Evolutionary conservation across 2,329 filamentous ascomycete genomes (phyloP).

Genomic region (Xylariales sp.): DNA sequence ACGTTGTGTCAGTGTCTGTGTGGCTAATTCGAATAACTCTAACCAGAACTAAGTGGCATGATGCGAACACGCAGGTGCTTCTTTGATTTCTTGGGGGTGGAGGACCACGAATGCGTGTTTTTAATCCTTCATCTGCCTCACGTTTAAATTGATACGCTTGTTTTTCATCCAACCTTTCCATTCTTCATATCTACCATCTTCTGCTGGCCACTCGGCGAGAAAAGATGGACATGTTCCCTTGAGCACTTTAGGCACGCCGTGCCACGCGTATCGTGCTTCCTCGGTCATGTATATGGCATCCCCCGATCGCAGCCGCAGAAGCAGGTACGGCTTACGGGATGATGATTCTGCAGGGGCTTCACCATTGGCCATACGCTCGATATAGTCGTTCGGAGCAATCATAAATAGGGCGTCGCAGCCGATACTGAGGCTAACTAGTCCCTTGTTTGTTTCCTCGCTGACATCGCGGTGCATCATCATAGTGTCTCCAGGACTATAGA

Average conservation of each 20-base stretch:
- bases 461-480: conserved; percentile 93
- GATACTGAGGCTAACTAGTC: conserved; percentile 79
- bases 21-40: too few species aligned
- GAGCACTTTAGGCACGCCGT: conserved; percentile 86
- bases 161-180: conserved; percentile 87
- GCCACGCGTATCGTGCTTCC: conserved; percentile 83
- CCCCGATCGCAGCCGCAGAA: conserved; percentile 72
- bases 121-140: conserved; percentile 65
- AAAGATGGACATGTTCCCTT: conserved; percentile 72
- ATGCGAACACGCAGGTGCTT: too few species aligned
- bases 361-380: conserved; percentile 15
- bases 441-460: conserved; percentile 74
- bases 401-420: conserved; percentile 91
- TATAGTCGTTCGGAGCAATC: conserved; percentile 58
- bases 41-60: too few species aligned
- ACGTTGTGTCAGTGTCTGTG: too few species aligned
- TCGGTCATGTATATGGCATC: conserved; percentile 89
- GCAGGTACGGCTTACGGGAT: conserved; percentile 45
- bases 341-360: conserved; percentile 14
- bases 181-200: conserved; percentile 49
- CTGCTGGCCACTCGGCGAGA: conserved; percentile 69
- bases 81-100: too few species aligned
- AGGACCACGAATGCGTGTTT: too few species aligned
- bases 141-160: conserved; percentile 89
- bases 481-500: conserved; percentile 87